These are phyloP conservation scores for Usnea hakonensis DNA, from an alignment of 495 filamentous ascomycete species.

Conservation along the genomic window DNA sequence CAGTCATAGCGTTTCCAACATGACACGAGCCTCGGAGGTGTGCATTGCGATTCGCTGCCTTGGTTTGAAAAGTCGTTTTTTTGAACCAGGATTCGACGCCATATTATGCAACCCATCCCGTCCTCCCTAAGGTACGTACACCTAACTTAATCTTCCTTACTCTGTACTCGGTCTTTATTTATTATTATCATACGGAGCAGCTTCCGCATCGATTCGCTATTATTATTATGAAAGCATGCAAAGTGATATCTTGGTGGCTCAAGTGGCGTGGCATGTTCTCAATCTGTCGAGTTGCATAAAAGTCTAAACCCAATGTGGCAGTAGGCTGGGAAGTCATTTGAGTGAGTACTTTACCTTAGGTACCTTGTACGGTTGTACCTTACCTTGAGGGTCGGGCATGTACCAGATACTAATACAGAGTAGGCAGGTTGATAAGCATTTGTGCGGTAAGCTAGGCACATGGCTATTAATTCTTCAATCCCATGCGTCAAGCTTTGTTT, in stretches of 20 bases:
- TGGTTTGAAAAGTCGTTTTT: background rate
- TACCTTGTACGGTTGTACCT: too few relatives aligned
- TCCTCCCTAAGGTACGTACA: too few relatives aligned
- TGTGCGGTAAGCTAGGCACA: background rate
- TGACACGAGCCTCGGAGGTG: background rate
- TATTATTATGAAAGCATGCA: background rate
- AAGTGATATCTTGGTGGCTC: background rate
- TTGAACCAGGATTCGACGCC: background rate
- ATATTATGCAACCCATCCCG: background rate
- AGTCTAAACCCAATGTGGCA: too few relatives aligned
- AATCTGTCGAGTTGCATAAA: background rate
- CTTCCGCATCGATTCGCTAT: background rate
- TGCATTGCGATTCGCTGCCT: background rate
- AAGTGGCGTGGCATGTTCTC: background rate
- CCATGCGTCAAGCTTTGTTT: too few relatives aligned
- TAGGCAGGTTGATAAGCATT: background rate
- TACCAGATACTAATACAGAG: too few relatives aligned
- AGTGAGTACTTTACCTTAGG: too few relatives aligned
- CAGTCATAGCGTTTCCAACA: background rate
- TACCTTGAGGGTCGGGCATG: too few relatives aligned
- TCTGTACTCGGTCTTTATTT: too few relatives aligned
- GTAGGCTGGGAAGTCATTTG: too few relatives aligned
- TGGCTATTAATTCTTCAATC: too few relatives aligned
- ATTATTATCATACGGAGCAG: too few relatives aligned
- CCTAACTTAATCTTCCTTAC: background rate